Evolutionary conservation across 306 rosid species (phyloP).

Genomic region (Ormosia semicastrata): DNA sequence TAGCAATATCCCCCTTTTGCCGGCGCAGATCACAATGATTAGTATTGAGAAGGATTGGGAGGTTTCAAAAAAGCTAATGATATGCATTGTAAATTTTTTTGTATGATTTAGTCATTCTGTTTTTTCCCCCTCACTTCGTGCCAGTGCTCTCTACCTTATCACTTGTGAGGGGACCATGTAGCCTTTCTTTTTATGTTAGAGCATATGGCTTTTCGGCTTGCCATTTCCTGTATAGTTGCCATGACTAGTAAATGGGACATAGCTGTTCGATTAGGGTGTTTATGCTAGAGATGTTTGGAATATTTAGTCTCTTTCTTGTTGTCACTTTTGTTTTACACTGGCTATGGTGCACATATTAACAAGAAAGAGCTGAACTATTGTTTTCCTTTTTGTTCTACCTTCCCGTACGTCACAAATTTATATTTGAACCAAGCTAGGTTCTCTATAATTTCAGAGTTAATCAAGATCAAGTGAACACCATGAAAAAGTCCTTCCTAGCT

Average conservation of each 20-base stretch:
- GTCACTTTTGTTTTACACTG: neutral
- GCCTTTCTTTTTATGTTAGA: neutral
- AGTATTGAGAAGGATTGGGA: neutral
- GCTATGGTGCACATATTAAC: neutral
- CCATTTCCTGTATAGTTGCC: too few species aligned
- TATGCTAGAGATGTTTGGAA: too few species aligned
- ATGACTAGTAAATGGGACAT: too few species aligned
- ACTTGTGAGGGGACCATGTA: neutral
- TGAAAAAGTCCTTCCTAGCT: neutral
- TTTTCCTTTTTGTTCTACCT: neutral
- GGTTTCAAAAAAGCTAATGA: neutral
- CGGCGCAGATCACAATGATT: slow-evolving; percentile 9
- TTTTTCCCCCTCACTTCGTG: neutral
- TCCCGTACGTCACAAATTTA: neutral
- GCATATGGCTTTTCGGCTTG: too few species aligned
- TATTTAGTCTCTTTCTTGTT: too few species aligned
- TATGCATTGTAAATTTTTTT: too few species aligned
- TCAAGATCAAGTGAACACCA: neutral
- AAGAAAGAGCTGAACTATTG: neutral
- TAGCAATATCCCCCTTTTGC: slow-evolving; percentile 15
- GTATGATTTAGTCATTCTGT: too few species aligned
- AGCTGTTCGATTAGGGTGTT: too few species aligned
- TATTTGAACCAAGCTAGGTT: neutral
- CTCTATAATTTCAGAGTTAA: neutral
- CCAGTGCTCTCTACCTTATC: neutral